Evolutionary conservation across 352 stramenopile genomes (phyloP).

Genomic region (Phytophthora fragariae): DNA sequence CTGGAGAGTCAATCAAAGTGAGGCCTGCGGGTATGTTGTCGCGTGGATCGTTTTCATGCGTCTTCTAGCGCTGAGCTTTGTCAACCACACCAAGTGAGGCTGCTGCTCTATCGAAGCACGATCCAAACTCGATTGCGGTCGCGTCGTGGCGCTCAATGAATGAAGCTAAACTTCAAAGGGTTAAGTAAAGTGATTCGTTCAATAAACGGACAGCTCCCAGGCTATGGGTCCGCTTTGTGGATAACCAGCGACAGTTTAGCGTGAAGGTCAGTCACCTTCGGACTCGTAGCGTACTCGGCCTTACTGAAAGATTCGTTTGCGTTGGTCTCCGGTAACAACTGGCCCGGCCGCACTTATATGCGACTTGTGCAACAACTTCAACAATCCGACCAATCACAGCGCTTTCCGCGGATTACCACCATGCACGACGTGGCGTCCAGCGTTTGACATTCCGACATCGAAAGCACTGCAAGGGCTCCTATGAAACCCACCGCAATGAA

Average conservation of each 20-base stretch:
- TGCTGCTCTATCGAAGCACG: neutral
- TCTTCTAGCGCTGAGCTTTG: constrained; percentile 48
- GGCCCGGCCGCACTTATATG: neutral
- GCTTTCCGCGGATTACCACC: constrained; percentile 25
- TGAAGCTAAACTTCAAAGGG: too few relatives aligned
- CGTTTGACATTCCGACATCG: constrained; percentile 27
- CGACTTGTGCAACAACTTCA: constrained; percentile 21
- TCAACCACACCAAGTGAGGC: constrained; percentile 49
- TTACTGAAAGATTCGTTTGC: neutral
- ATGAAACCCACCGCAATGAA: neutral
- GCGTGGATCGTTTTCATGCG: constrained; percentile 44
- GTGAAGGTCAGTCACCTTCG: neutral
- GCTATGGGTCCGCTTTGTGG: too few relatives aligned
- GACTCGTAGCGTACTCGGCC: neutral
- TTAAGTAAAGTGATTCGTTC: too few relatives aligned
- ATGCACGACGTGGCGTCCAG: constrained; percentile 14
- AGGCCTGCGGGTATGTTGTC: constrained; percentile 1
- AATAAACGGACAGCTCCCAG: too few relatives aligned
- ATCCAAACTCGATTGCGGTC: neutral
- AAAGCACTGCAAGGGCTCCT: neutral
- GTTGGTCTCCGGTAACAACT: neutral
- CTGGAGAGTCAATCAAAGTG: too few relatives aligned
- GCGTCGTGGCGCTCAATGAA: too few relatives aligned
- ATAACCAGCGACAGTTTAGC: too few relatives aligned
- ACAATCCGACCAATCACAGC: constrained; percentile 23